phyloP scores from a whole-genome alignment of 306 rosid species.

The Cicer pinnatifidum region DNA sequence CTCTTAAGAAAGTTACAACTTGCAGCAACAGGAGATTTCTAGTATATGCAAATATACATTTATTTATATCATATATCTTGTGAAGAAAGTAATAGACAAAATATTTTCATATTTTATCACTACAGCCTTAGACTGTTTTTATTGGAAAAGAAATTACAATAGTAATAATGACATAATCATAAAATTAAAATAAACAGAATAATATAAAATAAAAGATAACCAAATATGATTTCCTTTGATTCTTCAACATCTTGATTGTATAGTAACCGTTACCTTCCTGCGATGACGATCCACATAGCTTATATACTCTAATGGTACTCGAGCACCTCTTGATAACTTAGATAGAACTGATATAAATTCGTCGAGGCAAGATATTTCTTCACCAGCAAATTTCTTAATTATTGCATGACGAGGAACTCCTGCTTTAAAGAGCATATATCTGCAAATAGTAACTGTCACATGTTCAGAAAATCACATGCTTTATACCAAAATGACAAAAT shows the following conservation, averaged over 20 bases:
- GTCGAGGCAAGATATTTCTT: constrained; percentile 76
- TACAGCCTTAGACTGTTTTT: too few relatives aligned
- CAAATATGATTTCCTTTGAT: too few relatives aligned
- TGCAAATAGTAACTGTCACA: constrained; percentile 49
- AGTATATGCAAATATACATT: constrained; percentile 34
- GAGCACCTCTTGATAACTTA: constrained; percentile 83
- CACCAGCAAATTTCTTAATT: constrained; percentile 90
- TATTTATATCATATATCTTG: not conserved
- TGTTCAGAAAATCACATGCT: constrained; percentile 37
- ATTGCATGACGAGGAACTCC: constrained; percentile 97
- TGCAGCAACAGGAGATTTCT: not conserved
- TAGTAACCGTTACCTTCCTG: constrained; percentile 71
- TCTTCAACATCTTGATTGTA: not conserved
- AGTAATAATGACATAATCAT: too few relatives aligned
- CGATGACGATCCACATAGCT: constrained; percentile 85
- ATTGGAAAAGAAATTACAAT: too few relatives aligned
- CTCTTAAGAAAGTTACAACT: not conserved
- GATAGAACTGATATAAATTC: constrained; percentile 73
- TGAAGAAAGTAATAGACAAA: too few relatives aligned
- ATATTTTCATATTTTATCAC: too few relatives aligned
- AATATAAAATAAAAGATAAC: too few relatives aligned
- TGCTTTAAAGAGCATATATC: constrained; percentile 91
- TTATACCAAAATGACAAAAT: constrained; percentile 27
- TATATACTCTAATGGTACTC: constrained; percentile 87
- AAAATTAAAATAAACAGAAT: too few relatives aligned